Evolutionary conservation across 2,329 filamentous ascomycete species (phyloP), one percentile per base, ranked within the genome.

Genomic region (Helicocarpus griseus): DNA sequence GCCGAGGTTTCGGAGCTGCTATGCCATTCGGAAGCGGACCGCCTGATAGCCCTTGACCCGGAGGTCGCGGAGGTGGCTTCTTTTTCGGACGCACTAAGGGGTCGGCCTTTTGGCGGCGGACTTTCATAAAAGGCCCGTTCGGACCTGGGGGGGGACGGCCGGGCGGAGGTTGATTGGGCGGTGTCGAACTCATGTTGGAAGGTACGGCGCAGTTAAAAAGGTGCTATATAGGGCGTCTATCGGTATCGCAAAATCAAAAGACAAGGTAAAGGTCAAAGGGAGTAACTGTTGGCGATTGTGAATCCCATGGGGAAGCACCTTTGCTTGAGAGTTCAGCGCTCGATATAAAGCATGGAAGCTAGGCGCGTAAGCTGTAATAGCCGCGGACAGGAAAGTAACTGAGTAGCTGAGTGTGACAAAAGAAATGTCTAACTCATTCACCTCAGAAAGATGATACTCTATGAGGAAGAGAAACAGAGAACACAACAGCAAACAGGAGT

Each of bases 41-140:
- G 21, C 46, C 28, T 28, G 46, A 13, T 4, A 47, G 48, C 2
- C 41, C 52, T 38, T 49, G 43, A 14, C n/a, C 43, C 47, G 50
- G 57, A 29, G 62, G 61, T 49, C 58, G 67, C 31, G 61, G 52
- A 13, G 51, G 53, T 40, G 63, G 65, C 56, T 60, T 65, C 52
- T 75, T 79, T 62, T 83, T 81, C 41, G 80, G 77, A 49, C 82
- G 74, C 48, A 85, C 80, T 19, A 87, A 71, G 28, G 85, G 85
- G 60, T 87, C 82, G 51, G 74, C 72, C 53, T 75, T 76, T 9
- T 73, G 73, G 53, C 75, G 77, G 51, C 77, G 72, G 35, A 72
- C 67, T 51, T 67, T 70, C 58, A 71, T 63, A 9, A 63, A 69
- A 53, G 63, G 70, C 55, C 71, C 75, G 51, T 73, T 72, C 21